These are phyloP conservation scores for Lithocarpus polystachyus DNA, from an alignment of 306 rosid genomes.

Conservation along the genomic window DNA sequence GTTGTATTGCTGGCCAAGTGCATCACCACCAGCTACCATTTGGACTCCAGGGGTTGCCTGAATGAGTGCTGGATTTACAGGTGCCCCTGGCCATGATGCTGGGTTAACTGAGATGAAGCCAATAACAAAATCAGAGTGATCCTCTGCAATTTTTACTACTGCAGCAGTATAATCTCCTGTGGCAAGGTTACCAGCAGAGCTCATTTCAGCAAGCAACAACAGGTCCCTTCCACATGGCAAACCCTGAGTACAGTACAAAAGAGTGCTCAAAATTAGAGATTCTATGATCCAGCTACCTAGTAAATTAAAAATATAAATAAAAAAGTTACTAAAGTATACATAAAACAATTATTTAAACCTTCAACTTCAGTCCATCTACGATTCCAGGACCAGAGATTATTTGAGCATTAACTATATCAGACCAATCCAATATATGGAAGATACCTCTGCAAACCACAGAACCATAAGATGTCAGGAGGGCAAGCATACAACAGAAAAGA, in stretches of 20 bases:
- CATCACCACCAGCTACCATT: conserved; percentile 82
- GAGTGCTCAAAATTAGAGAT: not conserved
- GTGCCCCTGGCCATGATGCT: conserved; percentile 88
- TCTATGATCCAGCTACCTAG: not conserved
- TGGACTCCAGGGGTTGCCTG: conserved; percentile 96
- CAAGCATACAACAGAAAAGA: conserved; percentile 8
- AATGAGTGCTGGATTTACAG: conserved; percentile 76
- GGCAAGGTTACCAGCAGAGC: conserved; percentile 92
- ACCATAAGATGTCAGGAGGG: conserved; percentile 1
- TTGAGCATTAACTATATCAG: conserved; percentile 90
- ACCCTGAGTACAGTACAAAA: conserved; percentile 47
- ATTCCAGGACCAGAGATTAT: conserved; percentile 95
- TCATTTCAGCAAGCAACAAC: conserved; percentile 92
- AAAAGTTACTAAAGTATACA: not conserved
- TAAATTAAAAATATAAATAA: not conserved
- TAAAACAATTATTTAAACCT: conserved; percentile 38
- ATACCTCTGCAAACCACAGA: conserved; percentile 58
- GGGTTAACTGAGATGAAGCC: conserved; percentile 95
- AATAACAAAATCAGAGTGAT: conserved; percentile 86
- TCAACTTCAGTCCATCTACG: conserved; percentile 78
- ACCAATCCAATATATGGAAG: conserved; percentile 90
- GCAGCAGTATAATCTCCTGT: conserved; percentile 85
- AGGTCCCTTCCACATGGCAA: conserved; percentile 83
- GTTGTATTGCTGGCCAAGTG: conserved; percentile 88
- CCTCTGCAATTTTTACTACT: conserved; percentile 77